Base-by-base conservation (phyloP, 1,139 yeast species). In the Martiniozyma asiatica region DNA sequence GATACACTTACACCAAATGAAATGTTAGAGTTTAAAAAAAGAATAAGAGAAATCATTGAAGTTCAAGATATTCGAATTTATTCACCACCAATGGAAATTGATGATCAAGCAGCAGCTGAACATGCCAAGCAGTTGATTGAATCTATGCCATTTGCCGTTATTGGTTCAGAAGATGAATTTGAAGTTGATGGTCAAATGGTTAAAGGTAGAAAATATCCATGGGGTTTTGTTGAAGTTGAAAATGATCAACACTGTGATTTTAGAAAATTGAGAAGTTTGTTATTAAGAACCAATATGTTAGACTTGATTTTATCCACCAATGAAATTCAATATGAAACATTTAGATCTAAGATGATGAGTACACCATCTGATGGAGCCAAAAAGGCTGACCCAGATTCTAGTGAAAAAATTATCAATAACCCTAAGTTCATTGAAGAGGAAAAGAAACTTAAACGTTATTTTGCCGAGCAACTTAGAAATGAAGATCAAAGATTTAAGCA, bases 221-320 rank as follows among this genome's bases (percentile, higher is more conserved):
- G 98, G 98, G 98, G 98, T 26, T 65, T 82, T 33, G 97, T 89
- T 31, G 97, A 89, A 56, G 95, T 89, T 31, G 98, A 89, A 56
- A 89, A 89, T 56, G 97, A 87, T 51, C 68, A 69, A 38, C 97
- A 89, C 55, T 87, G 96, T 59, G 98, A 89, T 58, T 89, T 92
- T 62, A 76, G 84, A 56, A 85, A 85, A 56, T 68, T 89, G 50
- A 77, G 98, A 59, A 73, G 87, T 43, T 66, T 89, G 47, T 61
- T 89, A 39, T 66, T 92, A 53, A 78, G 98, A 59, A 82, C 95
- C 17, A 89, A 89, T 59, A 73, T 89, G 84, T 70, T 92, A 51
- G 99, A 89, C 56, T 67, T 89, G 49, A 68, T 89, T 34, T 63
- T 74, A 41, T 69, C 93, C 6, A 87, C 98, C n/a, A 84, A 87